Evolutionary conservation across 768 basidiomycete species (phyloP).

Genomic region (Leccinum sublutescens): DNA sequence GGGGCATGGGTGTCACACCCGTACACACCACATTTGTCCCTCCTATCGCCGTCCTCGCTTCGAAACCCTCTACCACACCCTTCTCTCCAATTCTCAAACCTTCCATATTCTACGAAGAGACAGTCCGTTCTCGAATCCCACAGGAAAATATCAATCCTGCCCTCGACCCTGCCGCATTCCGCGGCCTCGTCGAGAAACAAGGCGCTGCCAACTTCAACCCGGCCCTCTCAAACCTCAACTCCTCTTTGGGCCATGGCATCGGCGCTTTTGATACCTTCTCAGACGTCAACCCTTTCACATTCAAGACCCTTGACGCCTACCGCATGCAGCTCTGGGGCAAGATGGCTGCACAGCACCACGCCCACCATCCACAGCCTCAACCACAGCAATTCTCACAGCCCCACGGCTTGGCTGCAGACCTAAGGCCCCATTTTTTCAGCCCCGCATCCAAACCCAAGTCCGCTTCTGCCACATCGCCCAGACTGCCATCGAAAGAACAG

Average conservation of each 20-base stretch:
- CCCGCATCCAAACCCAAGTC: conserved; percentile 11
- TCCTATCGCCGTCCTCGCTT: conserved; percentile 46
- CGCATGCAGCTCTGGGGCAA: conserved; percentile 92
- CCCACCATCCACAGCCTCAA: conserved; percentile 39
- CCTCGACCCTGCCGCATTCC: conserved; percentile 20
- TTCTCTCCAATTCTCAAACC: conserved; percentile 27
- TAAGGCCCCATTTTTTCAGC: conserved; percentile 39
- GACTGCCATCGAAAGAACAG: conserved; percentile 33
- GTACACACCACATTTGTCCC: conserved; percentile 85
- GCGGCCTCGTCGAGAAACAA: conserved; percentile 31
- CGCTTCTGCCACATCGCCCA: conserved; percentile 41
- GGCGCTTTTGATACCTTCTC: conserved; percentile 73
- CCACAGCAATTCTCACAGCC: conserved; percentile 21
- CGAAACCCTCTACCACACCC: conserved; percentile 19
- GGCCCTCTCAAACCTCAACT: conserved; percentile 29
- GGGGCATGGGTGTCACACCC: conserved; percentile 71
- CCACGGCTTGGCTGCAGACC: conserved; percentile 39
- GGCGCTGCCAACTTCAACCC: conserved; percentile 30
- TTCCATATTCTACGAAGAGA: conserved; percentile 33
- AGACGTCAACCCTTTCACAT: conserved; percentile 79
- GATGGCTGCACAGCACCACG: conserved; percentile 73
- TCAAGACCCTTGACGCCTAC: conserved; percentile 83
- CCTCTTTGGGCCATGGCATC: conserved; percentile 25
- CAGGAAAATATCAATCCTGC: conserved; percentile 29
- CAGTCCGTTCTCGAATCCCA: conserved; percentile 19